Evolutionary conservation across 495 filamentous ascomycete genomes (phyloP), one percentile per base, ranked within the genome.

Genomic region (Talaromyces liani): DNA sequence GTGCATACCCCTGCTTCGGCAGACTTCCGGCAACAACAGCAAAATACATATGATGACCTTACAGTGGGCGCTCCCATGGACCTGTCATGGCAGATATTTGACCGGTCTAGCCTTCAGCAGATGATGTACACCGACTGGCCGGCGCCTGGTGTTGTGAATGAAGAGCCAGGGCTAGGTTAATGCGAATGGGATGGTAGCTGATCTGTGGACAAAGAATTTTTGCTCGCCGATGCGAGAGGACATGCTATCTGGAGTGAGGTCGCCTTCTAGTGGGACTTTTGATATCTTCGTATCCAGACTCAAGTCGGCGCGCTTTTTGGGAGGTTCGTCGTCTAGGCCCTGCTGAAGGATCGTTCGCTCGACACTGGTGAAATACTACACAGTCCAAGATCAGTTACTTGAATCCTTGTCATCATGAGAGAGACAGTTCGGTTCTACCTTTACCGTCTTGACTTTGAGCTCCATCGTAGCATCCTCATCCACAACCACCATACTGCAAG

Each of bases 381-480:
- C 59, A 64, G 0, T 72, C 70, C 29, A 5, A 34, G 27, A 29
- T 27, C 68, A 75, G 10, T 78, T 66, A 70, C 67, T 9, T 45
- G 22, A 14, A 64, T 58, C 3, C 86, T 78, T 63, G 81, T 79
- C 74, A 1, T 84, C 84, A 12, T 87, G 79, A 41, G 83, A 75
- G 82, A 73, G 62, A 96, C 92, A 9, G 88, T 76, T 49, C 85
- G 74, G 36, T n/a, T 77, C 78, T 61, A 79, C 79, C n/a, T 90
- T 91, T 58, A 93, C 91, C 0, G 91, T 93, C 82, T 93, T 93
- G 57, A 93, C 90, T 73, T 88, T 85, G 63, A 95, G 75, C 69
- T 93, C 91, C 3, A 90, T 77, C 0, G 91, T 93, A 9, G 91
- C 91, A 68, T 95, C 91, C 63, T 91, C 90, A 66, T 95, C 91